phyloP scores from a whole-genome alignment of 2,329 filamentous ascomycete genomes.

The Fusarium tanahbumbuense region DNA sequence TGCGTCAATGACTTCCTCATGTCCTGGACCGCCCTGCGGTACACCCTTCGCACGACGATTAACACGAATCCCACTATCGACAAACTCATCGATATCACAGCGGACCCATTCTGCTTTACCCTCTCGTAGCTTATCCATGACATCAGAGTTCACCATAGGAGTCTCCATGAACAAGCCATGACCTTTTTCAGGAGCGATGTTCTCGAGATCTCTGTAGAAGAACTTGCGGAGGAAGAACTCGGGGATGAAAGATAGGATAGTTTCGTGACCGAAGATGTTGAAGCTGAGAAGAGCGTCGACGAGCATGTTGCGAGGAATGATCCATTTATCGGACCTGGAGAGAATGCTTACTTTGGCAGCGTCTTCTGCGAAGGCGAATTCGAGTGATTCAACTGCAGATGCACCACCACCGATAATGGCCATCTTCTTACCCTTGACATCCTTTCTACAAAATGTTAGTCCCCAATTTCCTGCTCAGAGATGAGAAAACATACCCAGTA shows the following conservation, averaged over 20 bases:
- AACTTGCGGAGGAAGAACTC: constrained; percentile 79
- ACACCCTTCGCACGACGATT: constrained; percentile 79
- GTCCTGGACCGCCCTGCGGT: constrained; percentile 79
- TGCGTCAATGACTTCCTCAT: constrained; percentile 72
- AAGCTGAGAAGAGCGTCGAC: constrained; percentile 78
- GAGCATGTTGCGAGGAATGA: constrained; percentile 82
- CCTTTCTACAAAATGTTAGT: constrained; percentile 60
- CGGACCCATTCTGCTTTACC: constrained; percentile 83
- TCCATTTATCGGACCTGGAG: constrained; percentile 85
- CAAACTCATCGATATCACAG: constrained; percentile 78
- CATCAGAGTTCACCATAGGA: constrained; percentile 86
- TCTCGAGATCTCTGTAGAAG: constrained; percentile 84
- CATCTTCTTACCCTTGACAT: constrained; percentile 79
- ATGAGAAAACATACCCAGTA: constrained; percentile 62
- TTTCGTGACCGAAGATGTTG: constrained; percentile 85
- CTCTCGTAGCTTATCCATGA: constrained; percentile 78
- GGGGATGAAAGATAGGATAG: constrained; percentile 79
- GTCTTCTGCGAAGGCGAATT: constrained; percentile 76
- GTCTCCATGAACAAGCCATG: constrained; percentile 78
- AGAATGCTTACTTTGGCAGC: constrained; percentile 78
- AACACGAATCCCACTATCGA: constrained; percentile 73
- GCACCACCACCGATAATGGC: constrained; percentile 83
- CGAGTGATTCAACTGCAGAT: constrained; percentile 83
- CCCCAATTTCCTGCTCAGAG: accelerated
- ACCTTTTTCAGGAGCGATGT: constrained; percentile 78